Conservation (phyloP, 2,329 filamentous ascomycete species). For the Sporothrix protearum region DNA sequence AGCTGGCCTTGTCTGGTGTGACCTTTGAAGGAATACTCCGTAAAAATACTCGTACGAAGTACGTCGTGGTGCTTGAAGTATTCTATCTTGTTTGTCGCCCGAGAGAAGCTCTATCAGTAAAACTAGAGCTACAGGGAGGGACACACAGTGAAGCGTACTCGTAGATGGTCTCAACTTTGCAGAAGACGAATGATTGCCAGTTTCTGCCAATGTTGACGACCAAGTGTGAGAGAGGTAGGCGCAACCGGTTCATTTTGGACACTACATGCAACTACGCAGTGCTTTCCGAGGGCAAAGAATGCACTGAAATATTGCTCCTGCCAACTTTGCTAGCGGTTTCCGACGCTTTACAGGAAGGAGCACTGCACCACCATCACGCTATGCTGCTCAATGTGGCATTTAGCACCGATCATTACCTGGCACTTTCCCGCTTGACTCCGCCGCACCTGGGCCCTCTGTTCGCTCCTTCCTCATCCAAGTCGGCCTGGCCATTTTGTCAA, state of each 20-base stretch:
- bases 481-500: conserved; percentile 23
- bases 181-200: not conserved
- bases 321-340: not conserved
- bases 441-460: conserved; percentile 13
- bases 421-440: conserved; percentile 9
- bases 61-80: too few species aligned
- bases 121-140: not conserved
- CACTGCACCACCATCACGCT: conserved; percentile 18
- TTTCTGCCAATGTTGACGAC: not conserved
- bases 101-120: too few species aligned
- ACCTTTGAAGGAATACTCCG: not conserved
- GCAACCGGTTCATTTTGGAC: not conserved
- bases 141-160: not conserved
- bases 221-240: not conserved
- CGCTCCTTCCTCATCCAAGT: conserved; percentile 26
- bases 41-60: not conserved
- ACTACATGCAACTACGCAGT: not conserved
- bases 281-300: not conserved
- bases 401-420: conserved; percentile 18
- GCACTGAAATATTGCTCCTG: not conserved
- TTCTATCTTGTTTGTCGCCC: not conserved
- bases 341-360: not conserved
- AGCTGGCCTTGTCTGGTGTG: conserved; percentile 10
- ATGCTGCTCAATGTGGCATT: conserved; percentile 4
- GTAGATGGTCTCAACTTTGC: not conserved